Base-by-base conservation (phyloP, 192 early-diverging fungal genomes). In the Ambispora gerdemannii region DNA sequence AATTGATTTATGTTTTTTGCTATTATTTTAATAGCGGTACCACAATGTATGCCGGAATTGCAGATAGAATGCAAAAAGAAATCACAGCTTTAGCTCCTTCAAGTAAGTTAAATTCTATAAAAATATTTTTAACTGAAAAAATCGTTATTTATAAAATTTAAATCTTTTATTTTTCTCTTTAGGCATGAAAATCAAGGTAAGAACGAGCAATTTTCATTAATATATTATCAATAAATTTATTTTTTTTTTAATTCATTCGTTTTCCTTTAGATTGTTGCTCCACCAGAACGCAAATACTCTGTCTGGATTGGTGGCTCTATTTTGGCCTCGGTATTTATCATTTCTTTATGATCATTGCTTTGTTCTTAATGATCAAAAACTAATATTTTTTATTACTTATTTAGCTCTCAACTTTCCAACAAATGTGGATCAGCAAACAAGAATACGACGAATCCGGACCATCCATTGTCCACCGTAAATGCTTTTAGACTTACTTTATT, bases 221-320 rank as follows among this genome's bases (percentile, higher is more conserved):
- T 50, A 30, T 27, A 43, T 30, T 30, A 27, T 47, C 17, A 49
- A 31, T 30, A 4, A 7, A 7, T 47, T n/a, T 65, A 13, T 50
- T 65, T 65, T 4, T 0, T 50, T 30, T 19, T 17, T 31, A 66
- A 8, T 24, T 7, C 4, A 32, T 27, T 6, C 13, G 11, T 24
- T 47, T 27, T 49, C 36, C 90, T 97, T 88, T 92, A 95, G 91
- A 94, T 98, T 78, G 93, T 96, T 78, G 95, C 95, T 72, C 96
- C 96, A 38, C 95, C 96, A 56, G 96, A 98, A 83, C 88, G 96
- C 80, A 98, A 96, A 85, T 97, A 95, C 91, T 97, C 96, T 68
- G 96, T 93, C 84, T 98, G 96, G 95, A 96, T 98, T 77, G 96
- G 96, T 86, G 96, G 96, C 61, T 96, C 95, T 69, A 96, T 98